These are phyloP conservation scores for Pseudogymnoascus sp. DNA, from an alignment of 2,329 filamentous ascomycete species.

Conservation along the genomic window DNA sequence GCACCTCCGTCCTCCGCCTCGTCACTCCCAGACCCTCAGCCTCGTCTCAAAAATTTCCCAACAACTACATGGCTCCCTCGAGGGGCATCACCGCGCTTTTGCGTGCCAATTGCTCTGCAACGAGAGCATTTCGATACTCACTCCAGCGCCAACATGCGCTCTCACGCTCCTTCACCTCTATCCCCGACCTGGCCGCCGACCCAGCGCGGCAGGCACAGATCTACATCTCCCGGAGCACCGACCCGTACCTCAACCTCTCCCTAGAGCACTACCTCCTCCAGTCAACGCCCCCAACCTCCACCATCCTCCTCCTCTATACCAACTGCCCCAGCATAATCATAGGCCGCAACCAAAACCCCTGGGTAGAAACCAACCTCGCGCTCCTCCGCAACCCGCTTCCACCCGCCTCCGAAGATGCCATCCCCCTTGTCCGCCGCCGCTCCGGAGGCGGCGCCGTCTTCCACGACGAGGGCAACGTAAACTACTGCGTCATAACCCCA, in stretches of 20 bases:
- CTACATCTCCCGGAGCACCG: constrained; percentile 59
- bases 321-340: constrained; percentile 85
- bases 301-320: constrained; percentile 76
- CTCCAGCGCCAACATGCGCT: background rate
- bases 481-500: constrained; percentile 87
- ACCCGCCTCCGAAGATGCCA: constrained; percentile 23
- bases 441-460: constrained; percentile 91
- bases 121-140: background rate
- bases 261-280: constrained; percentile 87
- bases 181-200: constrained; percentile 21
- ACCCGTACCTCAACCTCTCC: constrained; percentile 86
- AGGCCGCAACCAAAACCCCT: constrained; percentile 95
- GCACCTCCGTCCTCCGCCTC: background rate
- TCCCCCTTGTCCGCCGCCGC: constrained; percentile 68
- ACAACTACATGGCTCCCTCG: constrained; percentile 23
- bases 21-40: background rate
- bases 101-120: constrained; percentile 8
- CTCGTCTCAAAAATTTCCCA: background rate
- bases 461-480: constrained; percentile 87
- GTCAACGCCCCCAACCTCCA: constrained; percentile 61
- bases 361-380: constrained; percentile 76
- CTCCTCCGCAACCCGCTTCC: constrained; percentile 36
- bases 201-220: constrained; percentile 51
- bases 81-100: constrained; percentile 18
- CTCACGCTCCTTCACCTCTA: background rate